These are phyloP conservation scores for Xylaria sp. DNA, from an alignment of 2,329 filamentous ascomycete species.

Conservation along the genomic window DNA sequence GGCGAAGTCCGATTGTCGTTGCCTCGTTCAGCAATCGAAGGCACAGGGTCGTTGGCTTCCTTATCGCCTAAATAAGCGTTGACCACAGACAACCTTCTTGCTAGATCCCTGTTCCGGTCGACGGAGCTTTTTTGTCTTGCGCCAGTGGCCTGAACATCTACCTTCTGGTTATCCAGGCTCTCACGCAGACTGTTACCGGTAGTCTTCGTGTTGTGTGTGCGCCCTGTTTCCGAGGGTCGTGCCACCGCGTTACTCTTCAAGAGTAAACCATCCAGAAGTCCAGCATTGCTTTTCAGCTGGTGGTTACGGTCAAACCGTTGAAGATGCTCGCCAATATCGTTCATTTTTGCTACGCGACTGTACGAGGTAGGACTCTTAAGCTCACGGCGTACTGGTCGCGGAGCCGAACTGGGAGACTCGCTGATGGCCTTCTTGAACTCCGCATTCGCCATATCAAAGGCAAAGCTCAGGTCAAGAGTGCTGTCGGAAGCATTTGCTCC, in stretches of 20 bases:
- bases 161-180: constrained; percentile 23
- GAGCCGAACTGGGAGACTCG: constrained; percentile 32
- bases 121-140: constrained; percentile 13
- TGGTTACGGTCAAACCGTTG: constrained; percentile 31
- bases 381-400: constrained; percentile 25
- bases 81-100: background rate
- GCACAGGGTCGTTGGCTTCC: constrained; percentile 20
- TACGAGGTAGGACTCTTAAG: constrained; percentile 15
- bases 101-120: background rate
- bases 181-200: constrained; percentile 33
- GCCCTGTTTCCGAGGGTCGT: constrained; percentile 35
- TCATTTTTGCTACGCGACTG: constrained; percentile 25
- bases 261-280: constrained; percentile 33
- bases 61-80: background rate
- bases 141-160: constrained; percentile 17
- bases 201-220: constrained; percentile 32
- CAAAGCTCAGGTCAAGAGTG: constrained; percentile 24
- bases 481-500: constrained; percentile 20
- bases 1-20: constrained; percentile 24
- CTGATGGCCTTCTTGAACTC: constrained; percentile 27
- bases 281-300: constrained; percentile 22
- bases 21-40: constrained; percentile 26
- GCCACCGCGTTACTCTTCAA: constrained; percentile 32
- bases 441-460: constrained; percentile 29
- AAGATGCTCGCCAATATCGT: constrained; percentile 31